These are phyloP conservation scores for Fusarium siculi DNA, from an alignment of 2,329 filamentous ascomycete genomes.

Conservation along the genomic window DNA sequence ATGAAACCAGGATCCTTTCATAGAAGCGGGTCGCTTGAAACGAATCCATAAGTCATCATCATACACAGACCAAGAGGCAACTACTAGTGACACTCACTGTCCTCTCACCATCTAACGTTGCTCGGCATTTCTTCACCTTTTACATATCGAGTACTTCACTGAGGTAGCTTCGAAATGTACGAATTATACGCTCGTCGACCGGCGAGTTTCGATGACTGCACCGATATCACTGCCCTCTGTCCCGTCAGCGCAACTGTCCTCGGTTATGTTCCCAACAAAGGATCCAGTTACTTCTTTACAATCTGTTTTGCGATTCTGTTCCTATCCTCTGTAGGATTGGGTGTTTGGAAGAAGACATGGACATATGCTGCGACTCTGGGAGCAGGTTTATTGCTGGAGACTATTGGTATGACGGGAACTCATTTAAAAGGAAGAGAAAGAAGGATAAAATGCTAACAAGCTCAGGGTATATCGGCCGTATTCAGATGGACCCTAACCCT, in stretches of 20 bases:
- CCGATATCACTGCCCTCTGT: slow-evolving; percentile 54
- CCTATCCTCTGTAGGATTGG: slow-evolving; percentile 55
- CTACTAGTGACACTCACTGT: background rate
- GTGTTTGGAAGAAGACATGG: slow-evolving; percentile 65
- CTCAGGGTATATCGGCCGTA: slow-evolving; percentile 64
- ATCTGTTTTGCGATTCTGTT: slow-evolving; percentile 59
- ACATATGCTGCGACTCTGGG: slow-evolving; percentile 62
- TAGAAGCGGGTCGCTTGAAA: slow-evolving; percentile 9
- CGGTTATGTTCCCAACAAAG: slow-evolving; percentile 67
- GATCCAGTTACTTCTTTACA: slow-evolving; percentile 65
- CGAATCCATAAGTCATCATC: background rate
- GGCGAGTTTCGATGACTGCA: slow-evolving; percentile 44
- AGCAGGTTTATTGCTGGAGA: slow-evolving; percentile 62
- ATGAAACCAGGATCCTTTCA: slow-evolving; percentile 1
- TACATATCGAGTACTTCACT: background rate
- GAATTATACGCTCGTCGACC: slow-evolving; percentile 28
- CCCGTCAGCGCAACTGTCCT: slow-evolving; percentile 64
- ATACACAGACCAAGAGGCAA: slow-evolving; percentile 1
- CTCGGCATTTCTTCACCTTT: background rate
- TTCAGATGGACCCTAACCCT: slow-evolving; percentile 62
- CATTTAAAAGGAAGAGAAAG: background rate
- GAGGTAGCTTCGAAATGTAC: slow-evolving; percentile 4
- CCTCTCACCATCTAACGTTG: background rate
- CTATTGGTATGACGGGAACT: slow-evolving; percentile 54
- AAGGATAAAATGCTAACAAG: background rate